Evolutionary conservation across 768 basidiomycete genomes (phyloP), one percentile per base, ranked within the genome.

Genomic region (Kwoniella dendrophila): DNA sequence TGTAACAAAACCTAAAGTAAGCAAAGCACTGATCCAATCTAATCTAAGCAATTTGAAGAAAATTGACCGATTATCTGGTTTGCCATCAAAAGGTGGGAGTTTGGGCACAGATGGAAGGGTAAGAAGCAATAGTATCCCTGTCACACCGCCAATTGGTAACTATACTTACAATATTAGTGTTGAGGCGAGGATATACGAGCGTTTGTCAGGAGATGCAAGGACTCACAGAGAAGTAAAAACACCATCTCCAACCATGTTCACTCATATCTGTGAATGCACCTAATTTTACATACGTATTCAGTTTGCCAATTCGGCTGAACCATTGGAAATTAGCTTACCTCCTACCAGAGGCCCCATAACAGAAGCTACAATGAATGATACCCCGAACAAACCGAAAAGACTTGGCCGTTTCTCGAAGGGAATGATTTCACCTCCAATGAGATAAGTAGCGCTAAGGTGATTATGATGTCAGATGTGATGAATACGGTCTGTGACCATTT

Each of bases 281-380:
- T 53, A 10, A n/a, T 4, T 3, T 20, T 20, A 43, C n/a, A n/a
- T n/a, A n/a, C n/a, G n/a, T n/a, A n/a, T n/a, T n/a, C n/a, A n/a
- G n/a, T n/a, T n/a, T n/a, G n/a, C n/a, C n/a, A n/a, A n/a, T n/a
- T n/a, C n/a, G n/a, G n/a, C n/a, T n/a, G n/a, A n/a, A n/a, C n/a
- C n/a, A n/a, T n/a, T n/a, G n/a, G n/a, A n/a, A n/a, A n/a, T n/a
- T 22, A 16, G 40, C 45, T 50, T 51, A 47, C 68, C 70, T 36
- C 67, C 70, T 6, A 71, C 48, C 3, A 71, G 53, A 5, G 70
- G 67, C 33, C 70, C 70, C 56, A 63, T 65, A 12, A 71, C 70
- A 0, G 67, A 68, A 2, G 66, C 63, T 1, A 68, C 18, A 34
- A 68, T 68, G 48, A 59, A 71, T 27, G 66, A 63, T 11, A 68